Evolutionary conservation across 257 asterid genomes (phyloP).

Genomic region (Solanum habrochaites): DNA sequence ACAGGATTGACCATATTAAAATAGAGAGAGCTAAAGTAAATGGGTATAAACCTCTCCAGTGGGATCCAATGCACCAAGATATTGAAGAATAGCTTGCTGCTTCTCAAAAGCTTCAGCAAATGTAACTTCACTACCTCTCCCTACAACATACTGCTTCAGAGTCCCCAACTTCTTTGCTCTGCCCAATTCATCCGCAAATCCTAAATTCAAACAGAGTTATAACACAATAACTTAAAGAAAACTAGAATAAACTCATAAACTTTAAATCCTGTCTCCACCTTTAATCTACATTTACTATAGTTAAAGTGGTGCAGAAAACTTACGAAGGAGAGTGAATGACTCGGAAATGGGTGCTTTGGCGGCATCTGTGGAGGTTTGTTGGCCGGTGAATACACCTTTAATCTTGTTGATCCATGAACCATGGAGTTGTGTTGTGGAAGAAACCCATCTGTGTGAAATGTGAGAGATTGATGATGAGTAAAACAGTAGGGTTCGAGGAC

Average conservation of each 20-base stretch:
- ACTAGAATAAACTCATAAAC: background rate
- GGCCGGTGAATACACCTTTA: conserved; percentile 67
- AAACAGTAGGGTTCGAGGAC: background rate
- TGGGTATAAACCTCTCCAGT: conserved; percentile 57
- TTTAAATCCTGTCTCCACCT: background rate
- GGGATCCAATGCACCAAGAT: conserved; percentile 64
- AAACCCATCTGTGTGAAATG: conserved; percentile 33
- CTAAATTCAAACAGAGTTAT: conserved; percentile 14
- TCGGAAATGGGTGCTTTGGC: conserved; percentile 11
- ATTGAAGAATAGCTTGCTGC: conserved; percentile 73
- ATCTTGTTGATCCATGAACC: conserved; percentile 78
- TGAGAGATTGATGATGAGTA: background rate
- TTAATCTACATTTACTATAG: background rate
- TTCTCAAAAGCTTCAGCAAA: conserved; percentile 58
- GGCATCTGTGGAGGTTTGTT: conserved; percentile 20
- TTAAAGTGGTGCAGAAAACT: background rate
- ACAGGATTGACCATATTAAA: background rate
- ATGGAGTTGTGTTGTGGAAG: conserved; percentile 45
- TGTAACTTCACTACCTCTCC: conserved; percentile 68
- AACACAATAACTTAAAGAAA: background rate
- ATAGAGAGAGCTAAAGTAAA: background rate
- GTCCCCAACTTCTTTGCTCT: conserved; percentile 62
- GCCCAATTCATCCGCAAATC: conserved; percentile 75
- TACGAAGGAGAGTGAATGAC: conserved; percentile 70
- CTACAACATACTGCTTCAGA: conserved; percentile 59